Evolutionary conservation across 495 filamentous ascomycete species (phyloP).

Genomic region (Aspergillus bertholletiae): DNA sequence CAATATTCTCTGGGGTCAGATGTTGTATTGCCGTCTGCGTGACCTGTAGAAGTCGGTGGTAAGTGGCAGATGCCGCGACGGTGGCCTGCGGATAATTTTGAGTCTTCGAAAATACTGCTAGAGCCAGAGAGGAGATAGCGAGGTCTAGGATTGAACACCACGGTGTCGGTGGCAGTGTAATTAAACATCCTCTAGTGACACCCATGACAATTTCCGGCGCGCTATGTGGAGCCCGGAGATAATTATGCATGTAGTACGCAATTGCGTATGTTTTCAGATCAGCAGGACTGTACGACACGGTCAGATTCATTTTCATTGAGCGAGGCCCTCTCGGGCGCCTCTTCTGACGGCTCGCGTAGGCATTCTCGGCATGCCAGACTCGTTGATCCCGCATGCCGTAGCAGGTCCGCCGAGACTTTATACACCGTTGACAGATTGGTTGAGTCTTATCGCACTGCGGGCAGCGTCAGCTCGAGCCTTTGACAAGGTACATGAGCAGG

Average conservation of each 20-base stretch:
- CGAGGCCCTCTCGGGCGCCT: conserved; percentile 2
- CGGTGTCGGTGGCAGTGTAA: not conserved
- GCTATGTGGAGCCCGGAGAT: not conserved
- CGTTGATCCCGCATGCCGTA: not conserved
- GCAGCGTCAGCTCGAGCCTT: not conserved
- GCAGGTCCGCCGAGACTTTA: conserved; percentile 1
- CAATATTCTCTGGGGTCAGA: not conserved
- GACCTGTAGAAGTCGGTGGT: not conserved
- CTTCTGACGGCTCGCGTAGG: not conserved
- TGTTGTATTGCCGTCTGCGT: not conserved
- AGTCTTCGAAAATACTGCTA: not conserved
- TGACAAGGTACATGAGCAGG: not conserved
- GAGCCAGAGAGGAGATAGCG: not conserved
- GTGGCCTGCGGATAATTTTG: not conserved
- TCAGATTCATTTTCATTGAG: not conserved
- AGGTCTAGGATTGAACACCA: not conserved
- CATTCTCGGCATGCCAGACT: not conserved
- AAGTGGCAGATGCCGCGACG: not conserved
- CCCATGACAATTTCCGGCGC: not conserved
- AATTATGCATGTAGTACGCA: not conserved
- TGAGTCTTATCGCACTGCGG: not conserved
- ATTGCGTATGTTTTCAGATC: not conserved
- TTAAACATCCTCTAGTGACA: not conserved
- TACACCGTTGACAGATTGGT: conserved; percentile 1
- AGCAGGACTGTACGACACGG: not conserved